Base-by-base conservation (phyloP, 768 basidiomycete genomes). In the Termitomyces sp. region DNA sequence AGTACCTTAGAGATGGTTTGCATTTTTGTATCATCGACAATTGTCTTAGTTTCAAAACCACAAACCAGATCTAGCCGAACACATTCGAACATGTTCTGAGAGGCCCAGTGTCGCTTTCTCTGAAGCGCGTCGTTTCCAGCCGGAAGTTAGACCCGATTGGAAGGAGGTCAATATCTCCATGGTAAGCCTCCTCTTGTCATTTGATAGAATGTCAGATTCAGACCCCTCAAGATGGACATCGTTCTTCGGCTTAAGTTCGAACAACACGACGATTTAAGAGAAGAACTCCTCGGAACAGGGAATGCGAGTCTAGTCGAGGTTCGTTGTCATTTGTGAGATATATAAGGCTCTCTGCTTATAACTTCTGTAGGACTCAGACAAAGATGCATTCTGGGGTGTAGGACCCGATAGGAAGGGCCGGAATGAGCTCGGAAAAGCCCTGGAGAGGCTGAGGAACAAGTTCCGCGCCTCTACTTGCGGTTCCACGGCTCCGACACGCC, bases 341-440 rank as follows among this genome's bases (percentile, higher is more conserved):
- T 3, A 41, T n/a, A 4, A 13, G 39, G 12, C 20, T 44, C 50
- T 54, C 48, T 52, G 47, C 58, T 66, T 49, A 58, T 22, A 55
- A 8, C 2, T 50, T 61, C 20, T 61, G 16, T 60, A 88, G 87
- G 81, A 87, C 66, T 89, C 87, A n/a, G 84, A 85, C 59, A 86
- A 83, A 62, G 89, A 91, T 69, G 76, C 86, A 42, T 89, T 89
- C 70, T 91, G 89, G 88, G 89, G 89, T n/a, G 70, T 84, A 60
- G 89, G 89, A 6, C 75, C 80, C 41, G 85, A 91, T 68, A 73
- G 79, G 30, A 73, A 77, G 65, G 89, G 89, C 22, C 81, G 83
- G 42, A 91, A 91, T 62, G 87, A 91, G 68, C 81, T 91, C 34
- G 89, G 89, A 44, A 88, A 85, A 67, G 83, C 85, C 12, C 77